Percentiles rank a stretch among this genome's conserved stretches.
These are phyloP conservation scores for Pezicula rhizophila DNA, from an alignment of 2,329 filamentous ascomycete genomes.

Conservation along the genomic window DNA sequence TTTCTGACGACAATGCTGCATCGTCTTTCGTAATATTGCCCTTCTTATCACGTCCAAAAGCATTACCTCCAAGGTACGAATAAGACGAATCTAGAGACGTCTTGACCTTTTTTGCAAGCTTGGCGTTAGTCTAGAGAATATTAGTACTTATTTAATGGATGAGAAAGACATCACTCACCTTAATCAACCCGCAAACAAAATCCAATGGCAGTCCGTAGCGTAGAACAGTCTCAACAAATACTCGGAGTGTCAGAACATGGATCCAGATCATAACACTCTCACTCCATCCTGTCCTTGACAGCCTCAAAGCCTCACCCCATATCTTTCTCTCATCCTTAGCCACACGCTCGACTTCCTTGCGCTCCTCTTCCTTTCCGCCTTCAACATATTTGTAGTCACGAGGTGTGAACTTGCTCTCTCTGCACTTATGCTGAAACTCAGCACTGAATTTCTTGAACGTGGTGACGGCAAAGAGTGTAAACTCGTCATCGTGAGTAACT, in stretches of 20 bases:
- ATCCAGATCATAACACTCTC: constrained; percentile 96
- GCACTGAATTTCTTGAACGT: constrained; percentile 85
- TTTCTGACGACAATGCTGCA: constrained; percentile 68
- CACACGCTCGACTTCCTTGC: constrained; percentile 76
- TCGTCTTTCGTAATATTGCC: constrained; percentile 90
- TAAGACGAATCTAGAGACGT: constrained; percentile 75
- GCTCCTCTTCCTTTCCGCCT: constrained; percentile 83
- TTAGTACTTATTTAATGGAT: constrained; percentile 10
- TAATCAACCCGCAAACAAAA: constrained; percentile 77
- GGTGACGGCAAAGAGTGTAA: constrained; percentile 79
- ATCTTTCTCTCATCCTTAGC: constrained; percentile 82
- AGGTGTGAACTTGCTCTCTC: constrained; percentile 91
- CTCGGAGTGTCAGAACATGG: constrained; percentile 81
- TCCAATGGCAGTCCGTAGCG: constrained; percentile 88
- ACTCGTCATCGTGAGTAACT: constrained; percentile 83
- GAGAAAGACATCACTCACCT: constrained; percentile 50
- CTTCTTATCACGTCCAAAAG: constrained; percentile 89
- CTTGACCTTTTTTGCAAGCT: constrained; percentile 73
- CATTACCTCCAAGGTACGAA: constrained; percentile 90
- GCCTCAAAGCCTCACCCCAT: constrained; percentile 83
- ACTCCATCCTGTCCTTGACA: constrained; percentile 88
- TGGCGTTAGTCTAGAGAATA: constrained; percentile 64
- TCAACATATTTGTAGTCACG: constrained; percentile 91
- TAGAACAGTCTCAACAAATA: constrained; percentile 97
- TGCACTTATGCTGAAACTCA: constrained; percentile 87